Evolutionary conservation across 768 basidiomycete genomes (phyloP).

Genomic region (Hygrocybe punicea): DNA sequence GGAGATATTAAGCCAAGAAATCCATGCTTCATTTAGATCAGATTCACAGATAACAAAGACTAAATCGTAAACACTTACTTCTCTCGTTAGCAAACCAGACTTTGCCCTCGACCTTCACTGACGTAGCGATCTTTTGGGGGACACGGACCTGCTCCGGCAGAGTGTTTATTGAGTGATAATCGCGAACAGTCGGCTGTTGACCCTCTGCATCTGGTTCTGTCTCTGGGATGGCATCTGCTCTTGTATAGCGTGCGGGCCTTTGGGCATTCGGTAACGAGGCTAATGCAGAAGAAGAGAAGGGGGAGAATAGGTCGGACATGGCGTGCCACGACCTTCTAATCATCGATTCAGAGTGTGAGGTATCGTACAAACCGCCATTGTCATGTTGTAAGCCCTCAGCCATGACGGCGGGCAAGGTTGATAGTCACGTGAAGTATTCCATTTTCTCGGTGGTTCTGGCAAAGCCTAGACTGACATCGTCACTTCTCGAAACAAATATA

Average conservation of each 20-base stretch:
- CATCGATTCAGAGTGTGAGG: slow-evolving; percentile 31
- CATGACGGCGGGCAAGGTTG: background rate
- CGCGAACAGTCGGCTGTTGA: slow-evolving; percentile 58
- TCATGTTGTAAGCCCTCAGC: background rate
- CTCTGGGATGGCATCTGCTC: slow-evolving; percentile 72
- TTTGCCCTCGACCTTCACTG: slow-evolving; percentile 86
- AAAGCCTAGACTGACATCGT: background rate
- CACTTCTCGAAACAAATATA: background rate
- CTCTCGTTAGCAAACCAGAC: slow-evolving; percentile 98
- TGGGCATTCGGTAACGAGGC: slow-evolving; percentile 44
- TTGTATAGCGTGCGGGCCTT: slow-evolving; percentile 53
- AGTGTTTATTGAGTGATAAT: slow-evolving; percentile 72
- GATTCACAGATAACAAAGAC: background rate
- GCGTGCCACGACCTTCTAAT: slow-evolving; percentile 62
- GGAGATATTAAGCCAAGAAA: slow-evolving; percentile 86
- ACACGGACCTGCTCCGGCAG: slow-evolving; percentile 64
- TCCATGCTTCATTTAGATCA: slow-evolving; percentile 66
- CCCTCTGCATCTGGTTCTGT: slow-evolving; percentile 48
- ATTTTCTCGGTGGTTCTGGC: background rate
- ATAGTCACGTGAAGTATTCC: background rate
- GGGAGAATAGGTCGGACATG: slow-evolving; percentile 54
- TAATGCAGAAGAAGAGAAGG: slow-evolving; percentile 67
- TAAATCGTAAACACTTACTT: slow-evolving; percentile 46
- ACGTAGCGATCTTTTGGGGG: slow-evolving; percentile 78
- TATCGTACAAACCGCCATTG: background rate